Percentiles rank a stretch among this genome's conserved stretches.
Conservation (phyloP, 2,329 filamentous ascomycete species). For the Sarocladium oryzae region DNA sequence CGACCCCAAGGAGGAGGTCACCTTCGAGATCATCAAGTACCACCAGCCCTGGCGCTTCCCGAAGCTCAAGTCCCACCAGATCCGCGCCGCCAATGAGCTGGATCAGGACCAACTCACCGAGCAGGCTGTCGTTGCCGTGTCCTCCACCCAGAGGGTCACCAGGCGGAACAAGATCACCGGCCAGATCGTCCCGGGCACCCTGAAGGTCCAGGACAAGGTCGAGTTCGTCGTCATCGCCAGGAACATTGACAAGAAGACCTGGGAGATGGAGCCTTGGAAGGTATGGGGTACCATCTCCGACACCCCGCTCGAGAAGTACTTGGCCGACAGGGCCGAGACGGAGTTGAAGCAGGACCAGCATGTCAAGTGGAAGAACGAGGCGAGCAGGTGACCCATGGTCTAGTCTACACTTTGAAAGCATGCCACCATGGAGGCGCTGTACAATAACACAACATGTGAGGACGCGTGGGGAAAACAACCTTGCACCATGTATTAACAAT, state of each 20-base stretch:
- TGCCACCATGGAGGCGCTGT: not conserved
- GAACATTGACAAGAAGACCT: constrained; percentile 37
- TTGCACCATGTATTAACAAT: constrained; percentile 7
- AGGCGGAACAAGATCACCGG: constrained; percentile 32
- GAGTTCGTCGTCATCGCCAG: constrained; percentile 61
- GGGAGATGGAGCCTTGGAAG: constrained; percentile 48
- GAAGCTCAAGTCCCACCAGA: constrained; percentile 48
- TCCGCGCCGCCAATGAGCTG: constrained; percentile 38
- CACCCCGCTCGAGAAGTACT: constrained; percentile 39
- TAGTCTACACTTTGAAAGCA: not conserved
- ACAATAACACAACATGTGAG: not conserved
- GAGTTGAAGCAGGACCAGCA: constrained; percentile 26
- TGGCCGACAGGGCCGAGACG: constrained; percentile 28
- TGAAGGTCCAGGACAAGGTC: constrained; percentile 45
- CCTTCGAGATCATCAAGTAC: constrained; percentile 51
- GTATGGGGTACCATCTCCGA: constrained; percentile 58
- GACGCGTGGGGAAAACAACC: not conserved
- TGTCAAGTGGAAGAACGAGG: constrained; percentile 23
- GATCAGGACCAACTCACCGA: constrained; percentile 32
- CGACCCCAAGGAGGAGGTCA: constrained; percentile 33
- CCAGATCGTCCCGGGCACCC: constrained; percentile 36
- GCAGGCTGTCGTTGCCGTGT: constrained; percentile 54
- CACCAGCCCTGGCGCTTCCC: constrained; percentile 34
- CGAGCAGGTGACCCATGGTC: not conserved
- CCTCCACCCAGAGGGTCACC: constrained; percentile 47